Evolutionary conservation across 768 basidiomycete genomes (phyloP).

Genomic region (Boletus reticuloceps): DNA sequence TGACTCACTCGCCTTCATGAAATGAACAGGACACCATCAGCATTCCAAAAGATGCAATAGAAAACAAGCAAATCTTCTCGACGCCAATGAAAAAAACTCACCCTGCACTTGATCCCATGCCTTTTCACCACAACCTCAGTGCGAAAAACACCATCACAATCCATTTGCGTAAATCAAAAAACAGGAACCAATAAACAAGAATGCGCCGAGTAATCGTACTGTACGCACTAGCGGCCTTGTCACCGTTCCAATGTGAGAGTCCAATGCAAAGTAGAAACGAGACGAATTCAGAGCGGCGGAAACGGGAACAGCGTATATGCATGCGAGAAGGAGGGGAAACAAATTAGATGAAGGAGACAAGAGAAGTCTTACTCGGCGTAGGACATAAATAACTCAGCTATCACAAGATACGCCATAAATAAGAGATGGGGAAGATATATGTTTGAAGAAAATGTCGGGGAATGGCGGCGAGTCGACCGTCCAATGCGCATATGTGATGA

Average conservation of each 20-base stretch:
- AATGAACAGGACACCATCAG: too few species aligned
- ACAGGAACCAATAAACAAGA: conserved; percentile 13
- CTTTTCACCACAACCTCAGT: too few species aligned
- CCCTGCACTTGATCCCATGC: too few species aligned
- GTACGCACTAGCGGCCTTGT: conserved; percentile 21
- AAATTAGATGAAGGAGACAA: not conserved
- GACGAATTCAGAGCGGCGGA: not conserved
- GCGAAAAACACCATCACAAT: conserved; percentile 2
- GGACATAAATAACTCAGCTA: conserved; percentile 29
- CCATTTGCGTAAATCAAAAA: conserved; percentile 17
- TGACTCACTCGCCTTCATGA: too few species aligned
- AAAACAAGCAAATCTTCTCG: too few species aligned
- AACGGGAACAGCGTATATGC: conserved; percentile 4
- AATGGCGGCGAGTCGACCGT: conserved; percentile 28
- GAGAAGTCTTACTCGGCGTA: conserved; percentile 20
- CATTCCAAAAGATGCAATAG: too few species aligned
- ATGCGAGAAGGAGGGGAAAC: not conserved
- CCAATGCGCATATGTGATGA: conserved; percentile 28
- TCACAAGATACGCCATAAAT: conserved; percentile 34
- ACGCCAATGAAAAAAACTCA: too few species aligned
- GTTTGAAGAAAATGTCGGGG: conserved; percentile 9
- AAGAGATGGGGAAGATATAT: conserved; percentile 15
- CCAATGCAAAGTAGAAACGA: conserved; percentile 14
- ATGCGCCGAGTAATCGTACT: conserved; percentile 16
- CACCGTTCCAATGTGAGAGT: conserved; percentile 22